Conservation (phyloP, 768 basidiomycete species). For the Fibroporia radiculosa region DNA sequence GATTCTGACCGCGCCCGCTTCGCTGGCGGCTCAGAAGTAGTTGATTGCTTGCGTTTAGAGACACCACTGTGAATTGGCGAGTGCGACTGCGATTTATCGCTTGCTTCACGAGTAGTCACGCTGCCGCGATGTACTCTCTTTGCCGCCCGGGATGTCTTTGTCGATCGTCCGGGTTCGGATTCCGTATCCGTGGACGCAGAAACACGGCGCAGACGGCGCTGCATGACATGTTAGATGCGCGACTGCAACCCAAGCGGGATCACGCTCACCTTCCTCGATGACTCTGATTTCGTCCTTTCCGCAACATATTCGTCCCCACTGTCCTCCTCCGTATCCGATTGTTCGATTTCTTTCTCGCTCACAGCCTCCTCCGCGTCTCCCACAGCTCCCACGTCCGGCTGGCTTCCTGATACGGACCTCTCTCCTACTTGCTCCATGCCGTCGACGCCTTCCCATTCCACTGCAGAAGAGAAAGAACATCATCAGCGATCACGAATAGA, state of each 20-base stretch:
- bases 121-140: conserved; percentile 17
- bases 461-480: conserved; percentile 33
- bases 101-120: conserved; percentile 6
- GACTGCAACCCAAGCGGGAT: neutral
- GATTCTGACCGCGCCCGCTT: conserved; percentile 42
- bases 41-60: conserved; percentile 51
- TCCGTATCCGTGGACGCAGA: conserved; percentile 31
- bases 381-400: neutral
- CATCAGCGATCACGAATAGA: conserved; percentile 13
- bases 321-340: conserved; percentile 22
- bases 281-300: conserved; percentile 29
- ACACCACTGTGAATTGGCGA: conserved; percentile 14
- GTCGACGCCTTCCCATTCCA: conserved; percentile 66
- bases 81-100: conserved; percentile 3
- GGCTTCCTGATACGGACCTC: neutral
- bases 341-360: conserved; percentile 30
- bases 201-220: conserved; percentile 39
- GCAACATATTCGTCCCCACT: conserved; percentile 70
- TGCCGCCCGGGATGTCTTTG: conserved; percentile 5
- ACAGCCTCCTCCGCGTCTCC: conserved; percentile 28
- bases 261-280: conserved; percentile 34
- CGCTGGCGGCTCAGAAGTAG: conserved; percentile 29
- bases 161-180: conserved; percentile 10
- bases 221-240: conserved; percentile 8
- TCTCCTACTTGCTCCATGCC: conserved; percentile 36